phyloP scores from a whole-genome alignment of 2,329 filamentous ascomycete species.

The Colletotrichum sp. region DNA sequence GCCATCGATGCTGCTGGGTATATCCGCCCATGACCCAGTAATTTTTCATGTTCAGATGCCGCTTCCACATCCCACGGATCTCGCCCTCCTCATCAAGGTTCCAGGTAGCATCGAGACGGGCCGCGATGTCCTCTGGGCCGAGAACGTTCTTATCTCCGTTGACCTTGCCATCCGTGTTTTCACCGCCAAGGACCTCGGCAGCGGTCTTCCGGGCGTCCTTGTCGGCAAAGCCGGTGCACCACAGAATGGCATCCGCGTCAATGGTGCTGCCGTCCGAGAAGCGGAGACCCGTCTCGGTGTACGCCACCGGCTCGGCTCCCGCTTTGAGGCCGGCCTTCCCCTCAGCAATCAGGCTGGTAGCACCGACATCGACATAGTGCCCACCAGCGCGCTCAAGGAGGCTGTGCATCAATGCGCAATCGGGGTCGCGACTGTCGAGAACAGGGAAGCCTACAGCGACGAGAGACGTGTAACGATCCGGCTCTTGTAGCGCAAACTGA shows the following conservation, averaged over 20 bases:
- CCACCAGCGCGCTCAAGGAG: conserved; percentile 34
- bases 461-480: not conserved
- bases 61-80: conserved; percentile 44
- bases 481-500: not conserved
- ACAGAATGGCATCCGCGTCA: conserved; percentile 37
- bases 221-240: conserved; percentile 40
- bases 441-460: not conserved
- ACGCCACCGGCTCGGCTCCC: conserved; percentile 30
- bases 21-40: conserved; percentile 39
- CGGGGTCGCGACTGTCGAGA: not conserved
- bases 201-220: conserved; percentile 31
- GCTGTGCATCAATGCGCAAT: conserved; percentile 12
- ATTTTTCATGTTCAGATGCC: conserved; percentile 33
- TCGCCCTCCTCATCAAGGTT: conserved; percentile 46
- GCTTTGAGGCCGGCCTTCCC: conserved; percentile 32
- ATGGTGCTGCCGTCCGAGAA: conserved; percentile 33
- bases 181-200: conserved; percentile 31
- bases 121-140: conserved; percentile 27
- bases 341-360: conserved; percentile 27
- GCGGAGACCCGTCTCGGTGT: conserved; percentile 29
- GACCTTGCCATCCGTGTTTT: not conserved
- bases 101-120: conserved; percentile 41
- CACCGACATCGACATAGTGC: conserved; percentile 39
- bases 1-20: conserved; percentile 36
- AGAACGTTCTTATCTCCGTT: not conserved